Evolutionary conservation across 495 filamentous ascomycete species (phyloP), one percentile per base, ranked within the genome.

Genomic region (Penicillium silybi): DNA sequence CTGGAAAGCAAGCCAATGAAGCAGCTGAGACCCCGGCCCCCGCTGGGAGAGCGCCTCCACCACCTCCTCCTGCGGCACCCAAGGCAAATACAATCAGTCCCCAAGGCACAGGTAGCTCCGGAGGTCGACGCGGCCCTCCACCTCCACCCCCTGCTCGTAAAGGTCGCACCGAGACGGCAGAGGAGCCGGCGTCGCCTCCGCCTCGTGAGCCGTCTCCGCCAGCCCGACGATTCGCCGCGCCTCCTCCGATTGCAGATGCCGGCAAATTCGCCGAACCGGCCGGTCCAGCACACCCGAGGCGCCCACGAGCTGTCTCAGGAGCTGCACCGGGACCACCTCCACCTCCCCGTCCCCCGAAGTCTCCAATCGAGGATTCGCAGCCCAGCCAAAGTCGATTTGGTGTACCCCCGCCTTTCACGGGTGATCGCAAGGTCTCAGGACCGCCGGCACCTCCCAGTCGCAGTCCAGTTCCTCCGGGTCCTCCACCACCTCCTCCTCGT

Each of bases 281-380:
- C 29, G 67, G 72, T 16, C 81, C 80, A 27, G 62, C 74, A 6
- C 72, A 76, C 9, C 79, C 82, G 15, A 62, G 68, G 26, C 75
- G 85, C 50, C 74, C 77, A 35, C 75, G 84, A 49, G 82, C 86
- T 37, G 52, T 71, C 22, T 86, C 85, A 10, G 69, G 82, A 13
- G 69, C 80, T 17, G 81, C 79, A 37, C 75, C 86, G 18, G 90
- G 85, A 2, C 89, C 92, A 16, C 87, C 89, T 4, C 90, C 91
- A 29, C 91, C 91, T 17, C 91, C 91, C 7, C 77, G 89, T 57
- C 91, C 92, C 34, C 88, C 92, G 2, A 97, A 97, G 69, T 87
- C 83, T 3, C 88, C 90, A 3, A 74, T 91, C 60, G 88, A 92
- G 26, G 88, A 91, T 17, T 61, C 65, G 57, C 65, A 79, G 19